Conservation (phyloP, 208 protist species). For the Leishmania aethiopica region DNA sequence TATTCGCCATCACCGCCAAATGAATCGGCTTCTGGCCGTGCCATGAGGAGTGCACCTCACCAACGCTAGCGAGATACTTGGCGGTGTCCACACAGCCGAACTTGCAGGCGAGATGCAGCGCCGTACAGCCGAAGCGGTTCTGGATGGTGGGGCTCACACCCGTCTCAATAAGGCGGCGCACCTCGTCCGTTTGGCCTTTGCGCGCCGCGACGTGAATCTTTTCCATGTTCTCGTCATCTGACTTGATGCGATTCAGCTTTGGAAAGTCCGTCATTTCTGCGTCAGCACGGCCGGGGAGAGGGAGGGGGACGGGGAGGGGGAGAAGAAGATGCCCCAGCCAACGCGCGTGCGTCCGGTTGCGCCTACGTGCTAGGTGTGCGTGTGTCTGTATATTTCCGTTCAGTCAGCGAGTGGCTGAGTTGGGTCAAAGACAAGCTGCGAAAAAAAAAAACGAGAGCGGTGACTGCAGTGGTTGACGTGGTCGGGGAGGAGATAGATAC, state of each 20-base stretch:
- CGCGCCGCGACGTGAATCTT: constrained; percentile 83
- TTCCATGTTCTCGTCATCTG: constrained; percentile 92
- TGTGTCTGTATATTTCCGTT: not conserved
- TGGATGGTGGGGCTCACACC: constrained; percentile 70
- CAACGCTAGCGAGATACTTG: constrained; percentile 64
- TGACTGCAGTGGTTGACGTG: too few relatives aligned
- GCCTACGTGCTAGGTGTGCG: too few relatives aligned
- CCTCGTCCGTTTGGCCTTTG: constrained; percentile 77
- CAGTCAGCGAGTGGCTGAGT: not conserved
- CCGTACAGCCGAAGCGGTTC: constrained; percentile 90
- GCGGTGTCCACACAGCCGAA: constrained; percentile 72
- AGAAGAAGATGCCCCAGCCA: not conserved
- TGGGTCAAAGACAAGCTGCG: not conserved
- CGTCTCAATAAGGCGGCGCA: constrained; percentile 72
- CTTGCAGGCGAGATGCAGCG: constrained; percentile 87
- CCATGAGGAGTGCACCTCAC: constrained; percentile 64
- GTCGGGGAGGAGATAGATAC: too few relatives aligned
- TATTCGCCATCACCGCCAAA: constrained; percentile 78
- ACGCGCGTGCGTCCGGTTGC: not conserved
- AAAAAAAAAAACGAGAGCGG: not conserved
- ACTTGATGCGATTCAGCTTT: constrained; percentile 62
- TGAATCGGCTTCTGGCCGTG: constrained; percentile 86
- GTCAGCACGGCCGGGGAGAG: too few relatives aligned
- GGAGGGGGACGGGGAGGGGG: not conserved
- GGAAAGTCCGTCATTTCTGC: constrained; percentile 65